phyloP scores from a whole-genome alignment of 768 basidiomycete genomes.

The Rhizopogon vulgaris region DNA sequence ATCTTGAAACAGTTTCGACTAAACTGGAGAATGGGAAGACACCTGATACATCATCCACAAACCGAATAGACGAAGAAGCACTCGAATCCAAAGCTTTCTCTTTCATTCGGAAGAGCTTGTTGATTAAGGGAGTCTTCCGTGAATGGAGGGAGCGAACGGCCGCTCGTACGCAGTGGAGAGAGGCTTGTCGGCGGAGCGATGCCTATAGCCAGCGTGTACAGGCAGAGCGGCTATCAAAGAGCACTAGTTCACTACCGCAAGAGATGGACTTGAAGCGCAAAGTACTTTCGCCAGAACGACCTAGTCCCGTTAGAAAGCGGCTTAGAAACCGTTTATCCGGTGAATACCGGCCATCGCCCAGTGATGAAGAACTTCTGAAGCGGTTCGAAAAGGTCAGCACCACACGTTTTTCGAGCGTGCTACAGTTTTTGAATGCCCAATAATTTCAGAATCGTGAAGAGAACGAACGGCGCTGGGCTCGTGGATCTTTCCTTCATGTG shows the following conservation, averaged over 20 bases:
- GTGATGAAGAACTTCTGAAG: constrained; percentile 59
- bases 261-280: constrained; percentile 19
- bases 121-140: constrained; percentile 37
- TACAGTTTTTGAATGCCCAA: constrained; percentile 6
- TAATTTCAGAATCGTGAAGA: constrained; percentile 59
- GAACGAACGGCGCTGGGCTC: constrained; percentile 68
- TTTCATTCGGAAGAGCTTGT: constrained; percentile 34
- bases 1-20: constrained; percentile 5
- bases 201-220: constrained; percentile 51
- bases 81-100: constrained; percentile 35
- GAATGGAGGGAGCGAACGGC: constrained; percentile 42
- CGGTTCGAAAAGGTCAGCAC: constrained; percentile 60
- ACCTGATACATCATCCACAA: background rate
- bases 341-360: constrained; percentile 47
- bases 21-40: constrained; percentile 5
- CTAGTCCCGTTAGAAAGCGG: constrained; percentile 20
- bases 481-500: constrained; percentile 54
- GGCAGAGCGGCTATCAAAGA: constrained; percentile 26
- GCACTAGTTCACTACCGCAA: constrained; percentile 5
- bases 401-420: background rate
- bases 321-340: constrained; percentile 28
- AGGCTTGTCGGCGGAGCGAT: constrained; percentile 56
- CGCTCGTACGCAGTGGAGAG: constrained; percentile 49
- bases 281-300: constrained; percentile 15
- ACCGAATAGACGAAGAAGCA: constrained; percentile 11